A percentile compares a stretch with the other conserved stretches of the same genome.
phyloP scores from a whole-genome alignment of 176 grass and related monocot species.

The Ananas comosus region DNA sequence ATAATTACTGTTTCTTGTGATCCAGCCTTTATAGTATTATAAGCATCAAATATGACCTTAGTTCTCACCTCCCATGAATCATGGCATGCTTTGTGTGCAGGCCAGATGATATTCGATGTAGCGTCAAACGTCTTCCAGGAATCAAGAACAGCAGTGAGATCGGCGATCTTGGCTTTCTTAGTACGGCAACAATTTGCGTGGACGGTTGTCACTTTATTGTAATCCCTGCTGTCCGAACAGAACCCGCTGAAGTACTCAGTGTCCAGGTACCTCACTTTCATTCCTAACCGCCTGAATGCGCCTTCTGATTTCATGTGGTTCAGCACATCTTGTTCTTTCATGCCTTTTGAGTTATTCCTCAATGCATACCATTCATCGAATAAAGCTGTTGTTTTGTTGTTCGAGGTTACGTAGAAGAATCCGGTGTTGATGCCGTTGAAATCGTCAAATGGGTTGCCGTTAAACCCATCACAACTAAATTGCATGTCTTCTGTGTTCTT shows the following conservation, averaged over 20 bases:
- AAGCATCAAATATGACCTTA: background rate
- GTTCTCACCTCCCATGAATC: background rate
- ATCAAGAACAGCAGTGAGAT: conserved; percentile 38
- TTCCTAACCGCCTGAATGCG: conserved; percentile 25
- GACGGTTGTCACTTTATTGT: conserved; percentile 52
- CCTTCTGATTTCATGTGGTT: conserved; percentile 43
- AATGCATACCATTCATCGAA: conserved; percentile 40
- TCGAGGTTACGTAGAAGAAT: conserved; percentile 41
- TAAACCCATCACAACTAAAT: conserved; percentile 60
- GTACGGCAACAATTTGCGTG: conserved; percentile 80
- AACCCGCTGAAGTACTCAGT: conserved; percentile 58
- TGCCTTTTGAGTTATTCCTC: conserved; percentile 16
- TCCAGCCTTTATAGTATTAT: background rate
- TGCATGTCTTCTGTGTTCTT: conserved; percentile 27
- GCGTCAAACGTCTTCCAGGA: conserved; percentile 4
- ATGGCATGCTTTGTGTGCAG: conserved; percentile 2
- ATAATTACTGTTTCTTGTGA: background rate
- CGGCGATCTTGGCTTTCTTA: conserved; percentile 51
- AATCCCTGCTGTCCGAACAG: conserved; percentile 43
- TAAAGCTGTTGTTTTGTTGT: conserved; percentile 28
- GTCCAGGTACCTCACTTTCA: conserved; percentile 52
- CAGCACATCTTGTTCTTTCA: conserved; percentile 56
- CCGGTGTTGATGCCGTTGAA: conserved; percentile 45
- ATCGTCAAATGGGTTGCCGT: conserved; percentile 31
- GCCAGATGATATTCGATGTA: background rate